Conservation (phyloP, 148 eudicot species). For the Rhododendron ovatum region DNA sequence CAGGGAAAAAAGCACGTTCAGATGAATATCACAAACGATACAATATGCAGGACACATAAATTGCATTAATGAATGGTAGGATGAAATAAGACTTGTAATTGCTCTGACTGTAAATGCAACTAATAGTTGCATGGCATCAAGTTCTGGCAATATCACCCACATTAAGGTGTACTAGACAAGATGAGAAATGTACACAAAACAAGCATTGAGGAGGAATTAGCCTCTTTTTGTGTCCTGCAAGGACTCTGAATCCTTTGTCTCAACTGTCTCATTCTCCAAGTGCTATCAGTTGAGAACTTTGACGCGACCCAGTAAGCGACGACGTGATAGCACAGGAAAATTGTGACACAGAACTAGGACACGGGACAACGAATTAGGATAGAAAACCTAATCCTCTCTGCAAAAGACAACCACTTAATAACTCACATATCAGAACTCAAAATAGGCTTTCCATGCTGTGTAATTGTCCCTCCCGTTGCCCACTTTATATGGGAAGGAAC, state of each 20-base stretch:
- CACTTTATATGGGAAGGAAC: neutral
- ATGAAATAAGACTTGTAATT: neutral
- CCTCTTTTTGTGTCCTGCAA: neutral
- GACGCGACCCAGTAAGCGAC: neutral
- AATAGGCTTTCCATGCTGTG: too few species aligned
- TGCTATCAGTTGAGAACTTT: neutral
- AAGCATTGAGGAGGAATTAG: neutral
- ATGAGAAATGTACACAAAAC: neutral
- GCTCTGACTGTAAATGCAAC: neutral
- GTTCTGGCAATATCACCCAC: neutral
- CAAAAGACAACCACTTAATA: too few species aligned
- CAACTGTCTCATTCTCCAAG: neutral
- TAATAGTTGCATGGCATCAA: too few species aligned
- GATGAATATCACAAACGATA: too few species aligned
- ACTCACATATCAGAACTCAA: too few species aligned
- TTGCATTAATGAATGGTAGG: neutral
- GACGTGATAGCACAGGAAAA: neutral
- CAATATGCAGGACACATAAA: neutral
- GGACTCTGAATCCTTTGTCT: too few species aligned
- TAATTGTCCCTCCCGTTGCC: too few species aligned
- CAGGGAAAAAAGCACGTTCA: neutral
- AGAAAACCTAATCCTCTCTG: too few species aligned
- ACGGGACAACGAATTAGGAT: neutral
- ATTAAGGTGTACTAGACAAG: neutral
- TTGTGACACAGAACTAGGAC: neutral